These are phyloP conservation scores for Trichoderma sp. DNA, from an alignment of 2,329 filamentous ascomycete species.

Conservation along the genomic window DNA sequence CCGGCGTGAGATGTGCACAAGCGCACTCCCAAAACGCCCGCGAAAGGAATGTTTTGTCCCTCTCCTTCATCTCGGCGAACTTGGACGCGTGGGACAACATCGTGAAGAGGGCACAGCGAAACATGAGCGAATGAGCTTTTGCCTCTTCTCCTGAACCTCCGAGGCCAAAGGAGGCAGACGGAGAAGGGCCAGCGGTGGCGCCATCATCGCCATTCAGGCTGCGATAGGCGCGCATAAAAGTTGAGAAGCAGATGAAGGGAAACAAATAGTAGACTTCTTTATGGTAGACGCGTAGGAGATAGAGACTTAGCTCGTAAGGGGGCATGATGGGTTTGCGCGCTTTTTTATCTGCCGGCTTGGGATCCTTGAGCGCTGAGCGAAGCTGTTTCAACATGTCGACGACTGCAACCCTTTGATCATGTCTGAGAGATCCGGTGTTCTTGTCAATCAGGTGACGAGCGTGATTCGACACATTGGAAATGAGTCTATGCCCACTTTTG, in stretches of 20 bases:
- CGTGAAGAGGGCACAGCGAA: slow-evolving; percentile 48
- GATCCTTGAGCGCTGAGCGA: not conserved
- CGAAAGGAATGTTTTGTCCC: slow-evolving; percentile 33
- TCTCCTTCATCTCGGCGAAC: slow-evolving; percentile 42
- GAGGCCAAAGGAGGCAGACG: slow-evolving; percentile 39
- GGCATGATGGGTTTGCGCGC: slow-evolving; percentile 38
- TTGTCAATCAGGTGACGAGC: not conserved
- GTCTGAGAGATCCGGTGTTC: not conserved
- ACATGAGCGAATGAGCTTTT: slow-evolving; percentile 43
- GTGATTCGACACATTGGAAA: not conserved
- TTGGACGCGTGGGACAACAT: slow-evolving; percentile 49
- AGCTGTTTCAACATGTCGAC: not conserved
- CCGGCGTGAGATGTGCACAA: slow-evolving; percentile 39
- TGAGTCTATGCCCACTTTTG: not conserved
- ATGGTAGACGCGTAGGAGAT: slow-evolving; percentile 46
- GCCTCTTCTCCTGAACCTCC: slow-evolving; percentile 34
- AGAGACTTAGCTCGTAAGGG: slow-evolving; percentile 47
- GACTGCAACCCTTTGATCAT: not conserved
- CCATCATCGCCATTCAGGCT: slow-evolving; percentile 42
- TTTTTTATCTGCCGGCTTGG: not conserved
- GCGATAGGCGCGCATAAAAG: slow-evolving; percentile 47
- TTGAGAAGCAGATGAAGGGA: slow-evolving; percentile 48
- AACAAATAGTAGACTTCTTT: slow-evolving; percentile 48
- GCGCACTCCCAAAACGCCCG: slow-evolving; percentile 41
- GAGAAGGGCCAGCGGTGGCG: not conserved